phyloP scores from a whole-genome alignment of 2,329 filamentous ascomycete genomes.

The Venturia nashicola region DNA sequence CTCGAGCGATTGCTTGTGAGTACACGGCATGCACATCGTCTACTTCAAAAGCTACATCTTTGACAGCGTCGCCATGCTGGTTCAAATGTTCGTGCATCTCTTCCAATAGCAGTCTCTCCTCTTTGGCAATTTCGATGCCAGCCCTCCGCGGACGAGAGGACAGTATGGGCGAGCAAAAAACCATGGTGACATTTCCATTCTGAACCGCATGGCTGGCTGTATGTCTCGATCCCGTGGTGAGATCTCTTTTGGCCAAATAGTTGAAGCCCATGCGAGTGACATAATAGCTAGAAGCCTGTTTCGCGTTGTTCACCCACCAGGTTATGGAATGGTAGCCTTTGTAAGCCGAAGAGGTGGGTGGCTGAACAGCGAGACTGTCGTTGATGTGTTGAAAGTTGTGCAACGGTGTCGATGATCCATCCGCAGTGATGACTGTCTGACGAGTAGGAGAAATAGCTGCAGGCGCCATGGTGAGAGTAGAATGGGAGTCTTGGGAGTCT shows the following conservation, averaged over 20 bases:
- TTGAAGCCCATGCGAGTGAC: slow-evolving; percentile 77
- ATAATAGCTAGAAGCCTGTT: slow-evolving; percentile 87
- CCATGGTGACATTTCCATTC: slow-evolving; percentile 66
- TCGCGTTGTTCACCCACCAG: slow-evolving; percentile 95
- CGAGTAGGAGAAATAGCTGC: slow-evolving; percentile 15
- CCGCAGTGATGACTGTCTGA: slow-evolving; percentile 5
- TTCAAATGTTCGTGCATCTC: slow-evolving; percentile 77
- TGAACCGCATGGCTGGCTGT: slow-evolving; percentile 74
- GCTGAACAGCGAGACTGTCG: slow-evolving; percentile 34
- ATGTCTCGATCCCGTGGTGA: slow-evolving; percentile 75
- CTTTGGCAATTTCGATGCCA: slow-evolving; percentile 20
- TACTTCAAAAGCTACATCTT: slow-evolving; percentile 91
- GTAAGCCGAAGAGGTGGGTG: slow-evolving; percentile 43
- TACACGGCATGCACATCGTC: slow-evolving; percentile 79
- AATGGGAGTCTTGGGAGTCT: not conserved
- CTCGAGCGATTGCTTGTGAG: slow-evolving; percentile 53
- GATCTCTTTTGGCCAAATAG: slow-evolving; percentile 69
- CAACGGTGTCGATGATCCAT: slow-evolving; percentile 16
- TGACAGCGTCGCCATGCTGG: slow-evolving; percentile 83
- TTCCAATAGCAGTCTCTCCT: slow-evolving; percentile 52
- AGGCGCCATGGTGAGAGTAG: slow-evolving; percentile 19
- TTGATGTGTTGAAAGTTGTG: slow-evolving; percentile 12
- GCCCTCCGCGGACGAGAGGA: slow-evolving; percentile 14
- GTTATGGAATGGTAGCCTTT: slow-evolving; percentile 85
- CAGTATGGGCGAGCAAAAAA: slow-evolving; percentile 64